Evolutionary conservation across 306 rosid genomes (phyloP).

Genomic region (Vigna nakashimae): DNA sequence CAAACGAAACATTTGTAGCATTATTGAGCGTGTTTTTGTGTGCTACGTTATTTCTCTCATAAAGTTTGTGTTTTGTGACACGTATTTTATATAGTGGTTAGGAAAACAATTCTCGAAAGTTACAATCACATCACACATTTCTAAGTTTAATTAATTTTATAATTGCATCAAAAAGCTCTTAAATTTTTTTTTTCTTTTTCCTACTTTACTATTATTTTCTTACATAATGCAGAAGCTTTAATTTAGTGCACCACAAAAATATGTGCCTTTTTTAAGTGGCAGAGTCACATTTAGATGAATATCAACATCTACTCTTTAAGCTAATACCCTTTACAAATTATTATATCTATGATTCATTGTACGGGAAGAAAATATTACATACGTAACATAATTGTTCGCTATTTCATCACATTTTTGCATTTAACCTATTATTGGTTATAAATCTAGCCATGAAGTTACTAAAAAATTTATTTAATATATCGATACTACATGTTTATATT

Average conservation of each 20-base stretch:
- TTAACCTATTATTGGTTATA: slow-evolving; percentile 9
- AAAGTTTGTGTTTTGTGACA: slow-evolving; percentile 18
- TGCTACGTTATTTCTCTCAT: slow-evolving; percentile 23
- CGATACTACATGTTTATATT: not conserved
- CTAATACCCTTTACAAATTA: slow-evolving; percentile 23
- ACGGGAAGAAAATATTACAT: not conserved
- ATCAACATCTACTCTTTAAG: slow-evolving; percentile 37
- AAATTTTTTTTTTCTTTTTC: not conserved
- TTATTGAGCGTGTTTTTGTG: slow-evolving; percentile 32
- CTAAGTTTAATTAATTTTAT: slow-evolving; percentile 4
- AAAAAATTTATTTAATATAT: not conserved
- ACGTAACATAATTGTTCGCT: not conserved
- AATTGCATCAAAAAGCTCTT: not conserved
- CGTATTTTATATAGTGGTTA: slow-evolving; percentile 6
- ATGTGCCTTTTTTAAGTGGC: slow-evolving; percentile 42
- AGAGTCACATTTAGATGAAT: slow-evolving; percentile 31
- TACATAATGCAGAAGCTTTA: slow-evolving; percentile 36
- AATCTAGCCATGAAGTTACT: slow-evolving; percentile 36
- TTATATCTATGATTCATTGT: not conserved
- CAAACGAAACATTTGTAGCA: not conserved
- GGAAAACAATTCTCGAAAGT: slow-evolving; percentile 30
- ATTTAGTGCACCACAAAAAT: slow-evolving; percentile 32
- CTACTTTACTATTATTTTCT: slow-evolving; percentile 35
- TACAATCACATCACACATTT: slow-evolving; percentile 24
- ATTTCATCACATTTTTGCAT: slow-evolving; percentile 18